Base-by-base conservation (phyloP, 2,329 filamentous ascomycete genomes). In the Apiospora aurea region DNA sequence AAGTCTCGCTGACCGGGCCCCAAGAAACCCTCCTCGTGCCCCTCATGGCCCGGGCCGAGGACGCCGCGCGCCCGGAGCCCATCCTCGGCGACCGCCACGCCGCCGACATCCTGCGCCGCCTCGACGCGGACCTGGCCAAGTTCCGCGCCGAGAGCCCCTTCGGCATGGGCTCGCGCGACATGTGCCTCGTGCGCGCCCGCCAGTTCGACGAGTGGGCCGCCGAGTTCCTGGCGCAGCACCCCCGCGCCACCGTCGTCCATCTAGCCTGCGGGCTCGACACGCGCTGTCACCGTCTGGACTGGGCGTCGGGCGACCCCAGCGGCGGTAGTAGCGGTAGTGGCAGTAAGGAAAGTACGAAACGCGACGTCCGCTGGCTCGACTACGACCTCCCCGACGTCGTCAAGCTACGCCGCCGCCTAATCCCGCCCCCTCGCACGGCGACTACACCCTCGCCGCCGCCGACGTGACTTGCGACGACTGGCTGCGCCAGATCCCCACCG, bases 341-440 rank as follows among this genome's bases (percentile, higher is more conserved):
- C 4, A 38, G 34, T 38, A 57, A 8, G 71, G 1, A 13, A 51
- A 51, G 13, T 2, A 5, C 64, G 41, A 43, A 43, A 43, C 73
- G 53, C 16, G 69, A 72, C n/a, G 75, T 78, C 16, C 74, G 78
- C 21, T 82, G 81, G 81, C 77, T 82, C 71, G 81, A 82, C 47
- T 72, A 81, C 34, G 81, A 83, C 68, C 70, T 81, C 21, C 79
- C 79, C 46, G 80, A 82, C 21, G 80, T 82, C 13, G 73, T 81
- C n/a, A 76, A 76, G 6, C 74, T 82, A 49, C 80, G 81, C 7
- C 70, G 71, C 10, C 75, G 74, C 49, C 72, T 82, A 4, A 74
- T 79, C 1, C 74, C 77, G 2, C 68, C 71, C 75, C 77, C 1
- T 72, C 34, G 18, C 46, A 71, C 18, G 74, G 74, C 41, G 76